Conservation (phyloP, 305 asterid species). For the Andrographis paniculata region DNA sequence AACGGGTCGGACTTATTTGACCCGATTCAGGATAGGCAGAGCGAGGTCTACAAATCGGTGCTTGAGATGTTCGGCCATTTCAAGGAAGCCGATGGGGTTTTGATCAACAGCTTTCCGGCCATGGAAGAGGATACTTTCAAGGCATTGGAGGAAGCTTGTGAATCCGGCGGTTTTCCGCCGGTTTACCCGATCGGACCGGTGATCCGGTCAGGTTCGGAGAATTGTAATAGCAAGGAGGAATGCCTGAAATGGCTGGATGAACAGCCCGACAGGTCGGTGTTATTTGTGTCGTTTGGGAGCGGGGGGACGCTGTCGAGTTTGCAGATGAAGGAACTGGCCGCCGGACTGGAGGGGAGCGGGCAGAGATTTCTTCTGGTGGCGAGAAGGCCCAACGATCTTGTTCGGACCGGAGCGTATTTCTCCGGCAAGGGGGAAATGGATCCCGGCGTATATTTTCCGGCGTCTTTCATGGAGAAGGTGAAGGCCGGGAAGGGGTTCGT, state of each 20-base stretch:
- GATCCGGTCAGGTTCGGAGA: slow-evolving; percentile 2
- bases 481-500: slow-evolving; percentile 26
- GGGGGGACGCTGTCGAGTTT: slow-evolving; percentile 31
- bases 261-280: slow-evolving; percentile 27
- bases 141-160: background rate
- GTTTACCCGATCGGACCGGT: slow-evolving; percentile 20
- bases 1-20: slow-evolving; percentile 9
- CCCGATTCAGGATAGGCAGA: slow-evolving; percentile 1
- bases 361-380: slow-evolving; percentile 42
- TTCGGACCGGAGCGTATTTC: slow-evolving; percentile 7
- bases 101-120: slow-evolving; percentile 16
- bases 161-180: background rate
- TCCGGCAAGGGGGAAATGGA: background rate
- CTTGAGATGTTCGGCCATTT: background rate
- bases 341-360: slow-evolving; percentile 31
- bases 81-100: slow-evolving; percentile 8
- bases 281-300: slow-evolving; percentile 35
- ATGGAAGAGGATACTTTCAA: slow-evolving; percentile 15
- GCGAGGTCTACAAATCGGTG: background rate
- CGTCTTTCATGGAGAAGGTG: slow-evolving; percentile 22
- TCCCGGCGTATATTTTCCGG: slow-evolving; percentile 23
- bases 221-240: background rate
- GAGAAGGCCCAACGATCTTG: slow-evolving; percentile 22
- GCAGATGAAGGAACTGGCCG: slow-evolving; percentile 29
- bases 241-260: slow-evolving; percentile 31